Evolutionary conservation across 495 filamentous ascomycete species (phyloP), one percentile per base, ranked within the genome.

Genomic region (Acidomyces sp.): DNA sequence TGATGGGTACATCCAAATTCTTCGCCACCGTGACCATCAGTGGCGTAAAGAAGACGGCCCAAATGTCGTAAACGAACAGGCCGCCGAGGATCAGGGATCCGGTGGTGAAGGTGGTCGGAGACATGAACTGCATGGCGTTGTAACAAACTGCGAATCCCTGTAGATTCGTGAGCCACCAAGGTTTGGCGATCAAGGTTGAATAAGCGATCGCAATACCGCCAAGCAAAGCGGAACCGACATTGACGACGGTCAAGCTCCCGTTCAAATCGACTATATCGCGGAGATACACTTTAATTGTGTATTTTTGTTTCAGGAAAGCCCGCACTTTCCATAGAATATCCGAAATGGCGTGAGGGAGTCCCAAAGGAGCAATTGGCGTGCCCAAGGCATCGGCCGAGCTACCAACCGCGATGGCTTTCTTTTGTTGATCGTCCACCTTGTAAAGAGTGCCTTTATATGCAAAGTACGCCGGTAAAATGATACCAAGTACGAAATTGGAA

Each of bases 11-110:
- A 55, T 97, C 90, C 20, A 97, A 65, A 25, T 75, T 76, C 7
- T 76, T 93, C 9, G 90, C 90, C 19, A 97, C 90, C 0, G 87
- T 88, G 9, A 95, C 80, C 90, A 97, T 97, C 53, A 90, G 68
- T 1, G 90, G 90, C 66, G 90, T 97, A 58, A 82, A 97, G 56
- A 95, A 97, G 38, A 97, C 90, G 63, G 96, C 92, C 55, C 86
- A 80, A 37, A 97, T 88, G 51, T 97, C 90, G 52, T 97, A 97
- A 51, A 88, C 69, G 58, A 96, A 96, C 12, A 97, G 66, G 0
- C 78, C 81, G 2, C 58, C 64, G 0, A 96, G 65, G 22, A 97
- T 77, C 19, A 84, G 58, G 1, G 77, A 78, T 3, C 85, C 90
- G 0, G 83, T 93, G 42, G 67, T 64, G 54, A 94, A 93, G 0